Evolutionary conservation across 2,329 filamentous ascomycete genomes (phyloP).

Genomic region (Hymenoscyphus salicellus): DNA sequence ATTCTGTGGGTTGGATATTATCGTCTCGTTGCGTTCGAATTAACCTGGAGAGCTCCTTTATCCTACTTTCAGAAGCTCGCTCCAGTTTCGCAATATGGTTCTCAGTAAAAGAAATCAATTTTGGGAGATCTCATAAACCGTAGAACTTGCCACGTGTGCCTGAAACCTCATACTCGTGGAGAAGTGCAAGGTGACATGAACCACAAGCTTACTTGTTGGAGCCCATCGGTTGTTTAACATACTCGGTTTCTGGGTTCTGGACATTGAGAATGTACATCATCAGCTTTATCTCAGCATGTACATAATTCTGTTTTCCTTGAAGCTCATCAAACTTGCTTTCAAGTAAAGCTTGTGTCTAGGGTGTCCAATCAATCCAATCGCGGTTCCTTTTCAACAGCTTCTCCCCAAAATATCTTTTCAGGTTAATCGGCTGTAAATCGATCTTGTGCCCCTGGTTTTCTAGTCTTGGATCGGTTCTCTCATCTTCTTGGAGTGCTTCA

Average conservation of each 20-base stretch:
- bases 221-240: neutral
- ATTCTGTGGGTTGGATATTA: neutral
- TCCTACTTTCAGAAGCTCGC: neutral
- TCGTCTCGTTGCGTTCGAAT: neutral
- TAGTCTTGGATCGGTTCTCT: neutral
- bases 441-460: neutral
- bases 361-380: neutral
- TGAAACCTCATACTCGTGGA: neutral
- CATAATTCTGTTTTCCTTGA: neutral
- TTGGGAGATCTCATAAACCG: neutral
- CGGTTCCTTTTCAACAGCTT: neutral
- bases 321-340: neutral
- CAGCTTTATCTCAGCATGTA: neutral
- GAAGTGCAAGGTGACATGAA: neutral
- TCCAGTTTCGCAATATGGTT: neutral
- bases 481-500: neutral
- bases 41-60: neutral
- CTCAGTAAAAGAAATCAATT: neutral
- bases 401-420: neutral
- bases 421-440: neutral
- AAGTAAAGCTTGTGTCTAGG: neutral
- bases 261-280: neutral
- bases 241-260: neutral
- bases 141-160: neutral
- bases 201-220: neutral